Evolutionary conservation across 1,139 yeast genomes (phyloP).

Genomic region (Arxiozyma slooffiae): DNA sequence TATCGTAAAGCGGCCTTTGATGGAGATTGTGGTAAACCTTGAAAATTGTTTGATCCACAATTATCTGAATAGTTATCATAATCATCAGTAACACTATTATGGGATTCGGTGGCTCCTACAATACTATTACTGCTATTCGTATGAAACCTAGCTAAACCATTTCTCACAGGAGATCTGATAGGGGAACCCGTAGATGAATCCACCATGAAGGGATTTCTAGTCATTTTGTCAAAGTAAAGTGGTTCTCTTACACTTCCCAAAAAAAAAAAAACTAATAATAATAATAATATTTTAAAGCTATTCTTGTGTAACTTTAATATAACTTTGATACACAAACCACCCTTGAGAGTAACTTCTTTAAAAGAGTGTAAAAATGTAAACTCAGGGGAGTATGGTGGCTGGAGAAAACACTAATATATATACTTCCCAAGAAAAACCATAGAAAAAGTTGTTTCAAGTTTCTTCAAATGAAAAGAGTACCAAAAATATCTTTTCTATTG

Average conservation of each 20-base stretch:
- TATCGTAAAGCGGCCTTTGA: conserved; percentile 38
- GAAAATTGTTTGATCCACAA: conserved; percentile 22
- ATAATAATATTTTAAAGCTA: too few species aligned
- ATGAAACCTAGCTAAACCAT: conserved; percentile 20
- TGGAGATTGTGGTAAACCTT: conserved; percentile 33
- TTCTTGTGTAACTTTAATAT: too few species aligned
- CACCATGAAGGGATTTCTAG: conserved; percentile 29
- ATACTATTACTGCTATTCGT: conserved; percentile 18
- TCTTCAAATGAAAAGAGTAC: background rate
- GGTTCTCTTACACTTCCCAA: background rate
- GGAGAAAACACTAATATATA: too few species aligned
- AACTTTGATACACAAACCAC: background rate
- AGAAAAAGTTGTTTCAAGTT: background rate
- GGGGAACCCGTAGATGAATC: conserved; percentile 25
- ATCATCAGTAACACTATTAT: conserved; percentile 2
- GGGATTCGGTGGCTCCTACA: conserved; percentile 3
- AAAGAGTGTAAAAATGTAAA: too few species aligned
- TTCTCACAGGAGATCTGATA: conserved; percentile 18
- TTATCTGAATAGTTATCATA: conserved; percentile 10
- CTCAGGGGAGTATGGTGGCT: background rate
- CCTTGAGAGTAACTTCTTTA: background rate
- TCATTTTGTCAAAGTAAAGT: conserved; percentile 12
- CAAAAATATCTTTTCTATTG: background rate
- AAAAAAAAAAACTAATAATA: too few species aligned
- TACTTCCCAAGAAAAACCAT: background rate